Evolutionary conservation across 371 early-diverging fungal species (phyloP), one percentile per base, ranked within the genome.

Genomic region (Mortierella sp.): DNA sequence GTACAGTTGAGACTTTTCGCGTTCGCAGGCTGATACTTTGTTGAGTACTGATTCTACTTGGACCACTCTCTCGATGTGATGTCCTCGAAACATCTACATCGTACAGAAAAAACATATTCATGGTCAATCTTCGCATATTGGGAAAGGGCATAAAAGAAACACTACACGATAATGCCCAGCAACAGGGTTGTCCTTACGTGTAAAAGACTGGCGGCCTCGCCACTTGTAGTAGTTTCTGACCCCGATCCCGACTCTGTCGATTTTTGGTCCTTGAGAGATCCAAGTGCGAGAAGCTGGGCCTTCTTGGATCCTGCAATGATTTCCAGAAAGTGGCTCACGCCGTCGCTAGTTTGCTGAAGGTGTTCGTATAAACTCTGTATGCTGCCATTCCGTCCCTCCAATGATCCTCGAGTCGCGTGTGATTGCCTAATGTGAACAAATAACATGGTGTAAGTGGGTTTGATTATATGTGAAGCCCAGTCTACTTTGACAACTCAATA

Each of bases 41-140:
- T 79, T 76, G n/a, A 72, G 68, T 2, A 79, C 78, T 0, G 74
- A 72, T 18, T 86, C 86, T 7, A 86, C 74, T 41, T 82, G 75
- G 10, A 72, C 78, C 24, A 86, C 77, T 46, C 86, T 58, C 35
- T 86, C 86, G 2, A 55, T 18, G 43, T 86, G 86, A 41, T 86
- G 86, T 16, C 71, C 80, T 2, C 75, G 80, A 24, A 86, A 86
- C 21, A 79, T 60, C 86, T 85, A 43, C 29, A 54, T 14, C 5
- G 16, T 14, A 46, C 48, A 12, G 16, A 46, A 46, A 12, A 46
- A 46, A 3, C 11, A 46, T 14, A 11, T 11, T 46, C 48, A 14
- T 46, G 48, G 48, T 46, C 48, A 46, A 46, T 3, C 12, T 46
- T 46, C 48, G 12, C 48, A 46, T 46, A 12, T 12, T 46, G 48